A percentile compares a stretch with the other conserved stretches of the same genome.
These are phyloP conservation scores for Xylariaceae sp. DNA, from an alignment of 2,329 filamentous ascomycete genomes.

Conservation along the genomic window DNA sequence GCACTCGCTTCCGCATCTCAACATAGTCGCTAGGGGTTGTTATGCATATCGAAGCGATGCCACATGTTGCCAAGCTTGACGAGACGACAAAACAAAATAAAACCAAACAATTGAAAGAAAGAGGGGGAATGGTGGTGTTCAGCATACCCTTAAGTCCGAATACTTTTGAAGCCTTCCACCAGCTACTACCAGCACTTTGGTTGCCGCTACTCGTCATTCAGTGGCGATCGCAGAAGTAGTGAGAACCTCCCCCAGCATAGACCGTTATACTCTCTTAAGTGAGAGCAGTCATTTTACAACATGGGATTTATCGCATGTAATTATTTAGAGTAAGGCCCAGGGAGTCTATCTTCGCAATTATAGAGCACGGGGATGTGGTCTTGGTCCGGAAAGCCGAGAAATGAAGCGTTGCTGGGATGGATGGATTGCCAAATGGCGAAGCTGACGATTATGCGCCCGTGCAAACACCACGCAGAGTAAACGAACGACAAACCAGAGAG, in stretches of 20 bases:
- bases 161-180: slow-evolving; percentile 14
- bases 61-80: slow-evolving; percentile 19
- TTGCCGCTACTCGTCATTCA: slow-evolving; percentile 21
- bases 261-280: slow-evolving; percentile 31
- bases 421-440: background rate
- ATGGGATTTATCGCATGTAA: slow-evolving; percentile 21
- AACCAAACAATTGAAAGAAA: slow-evolving; percentile 8
- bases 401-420: slow-evolving; percentile 3
- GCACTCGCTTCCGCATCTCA: slow-evolving; percentile 14
- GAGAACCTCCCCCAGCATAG: slow-evolving; percentile 16
- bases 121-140: slow-evolving; percentile 27
- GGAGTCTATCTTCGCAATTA: slow-evolving; percentile 20
- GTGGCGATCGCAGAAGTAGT: slow-evolving; percentile 7
- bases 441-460: background rate
- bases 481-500: background rate
- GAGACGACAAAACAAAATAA: slow-evolving; percentile 7
- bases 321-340: slow-evolving; percentile 15
- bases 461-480: background rate
- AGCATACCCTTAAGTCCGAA: slow-evolving; percentile 29
- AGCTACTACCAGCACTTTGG: slow-evolving; percentile 18
- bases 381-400: slow-evolving; percentile 2
- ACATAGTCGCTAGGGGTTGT: background rate
- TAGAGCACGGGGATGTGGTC: slow-evolving; percentile 13
- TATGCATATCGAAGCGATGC: slow-evolving; percentile 18
- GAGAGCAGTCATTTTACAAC: slow-evolving; percentile 32